Evolutionary conservation across 2,329 filamentous ascomycete genomes (phyloP), one percentile per base, ranked within the genome.

Genomic region (Stemphylium lycopersici): DNA sequence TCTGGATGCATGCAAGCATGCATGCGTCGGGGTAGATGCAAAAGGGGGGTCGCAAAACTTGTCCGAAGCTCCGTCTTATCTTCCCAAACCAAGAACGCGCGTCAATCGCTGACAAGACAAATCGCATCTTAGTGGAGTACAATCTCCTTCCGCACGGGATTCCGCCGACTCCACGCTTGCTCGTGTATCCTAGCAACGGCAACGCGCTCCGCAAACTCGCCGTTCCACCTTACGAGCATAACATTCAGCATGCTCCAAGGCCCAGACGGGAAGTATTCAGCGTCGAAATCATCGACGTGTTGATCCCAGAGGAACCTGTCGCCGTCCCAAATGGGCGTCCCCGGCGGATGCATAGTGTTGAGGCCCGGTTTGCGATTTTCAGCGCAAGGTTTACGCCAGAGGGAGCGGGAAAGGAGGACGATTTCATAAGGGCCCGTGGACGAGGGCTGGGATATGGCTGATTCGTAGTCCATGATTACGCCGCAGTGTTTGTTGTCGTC

Each of bases 171-270:
- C 71, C 71, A 74, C 1, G 57, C 71, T 46, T 69, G 64, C 51
- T 73, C 69, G 16, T 74, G 71, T 22, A 74, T 71, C 48, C 69
- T 55, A 13, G 59, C 71, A 36, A 74, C 56, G 7, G 69, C 70
- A 2, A 73, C 66, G 8, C 71, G 49, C 46, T 71, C 66, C 2
- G 67, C 65, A 31, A 55, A 38, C 13, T 58, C 62, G 7, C 63
- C 65, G 18, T 65, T 61, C 68, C 68, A 71, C 38, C 66, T 62
- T 7, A 74, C 65, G 33, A 74, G 45, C 63, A 74, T 66, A 6
- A 73, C 68, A 50, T 73, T 74, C 5, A 71, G 50, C 69, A 72
- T 64, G 33, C 64, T 68, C 70, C 70, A 74, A 16, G 66, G 62
- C 3, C 65, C 67, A 10, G 45, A n/a, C 7, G 45, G 46, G 36